These are phyloP conservation scores for Nosema muscidifuracis DNA, from an alignment of 371 early-diverging fungal species.

Conservation along the genomic window DNA sequence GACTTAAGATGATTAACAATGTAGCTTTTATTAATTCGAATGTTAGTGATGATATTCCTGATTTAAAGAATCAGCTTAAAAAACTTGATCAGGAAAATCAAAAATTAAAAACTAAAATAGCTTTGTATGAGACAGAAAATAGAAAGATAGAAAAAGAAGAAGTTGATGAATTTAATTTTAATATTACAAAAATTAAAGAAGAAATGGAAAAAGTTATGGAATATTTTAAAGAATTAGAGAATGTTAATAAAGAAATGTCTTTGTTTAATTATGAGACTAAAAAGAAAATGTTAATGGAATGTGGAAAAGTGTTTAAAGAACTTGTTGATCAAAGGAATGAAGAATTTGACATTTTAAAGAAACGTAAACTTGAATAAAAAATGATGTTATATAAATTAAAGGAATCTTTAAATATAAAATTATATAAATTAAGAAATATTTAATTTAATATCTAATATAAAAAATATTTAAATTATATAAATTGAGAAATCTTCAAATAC, in stretches of 20 bases:
- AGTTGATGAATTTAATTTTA: not conserved
- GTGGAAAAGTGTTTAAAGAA: not conserved
- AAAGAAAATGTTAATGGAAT: not conserved
- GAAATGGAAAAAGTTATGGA: not conserved
- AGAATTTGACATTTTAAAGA: no score
- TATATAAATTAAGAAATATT: no score
- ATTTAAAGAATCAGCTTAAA: constrained; percentile 51
- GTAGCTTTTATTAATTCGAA: constrained; percentile 48
- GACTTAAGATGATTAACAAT: constrained; percentile 60
- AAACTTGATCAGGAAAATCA: constrained; percentile 53
- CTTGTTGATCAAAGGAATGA: not conserved
- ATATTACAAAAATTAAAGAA: not conserved
- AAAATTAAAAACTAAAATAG: constrained; percentile 44
- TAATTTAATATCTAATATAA: no score
- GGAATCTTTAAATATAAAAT: no score
- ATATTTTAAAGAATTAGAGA: constrained; percentile 3
- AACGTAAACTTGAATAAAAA: no score
- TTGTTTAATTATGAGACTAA: not conserved
- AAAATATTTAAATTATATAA: no score
- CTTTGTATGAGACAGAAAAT: not conserved
- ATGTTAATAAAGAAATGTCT: not conserved
- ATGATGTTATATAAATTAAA: no score
- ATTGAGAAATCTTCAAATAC: no score
- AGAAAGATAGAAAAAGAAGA: not conserved
- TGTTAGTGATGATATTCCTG: constrained; percentile 41